Percentiles rank a stretch among this genome's conserved stretches.
These are phyloP conservation scores for Leccinum barrowsii DNA, from an alignment of 768 basidiomycete species.

Conservation along the genomic window DNA sequence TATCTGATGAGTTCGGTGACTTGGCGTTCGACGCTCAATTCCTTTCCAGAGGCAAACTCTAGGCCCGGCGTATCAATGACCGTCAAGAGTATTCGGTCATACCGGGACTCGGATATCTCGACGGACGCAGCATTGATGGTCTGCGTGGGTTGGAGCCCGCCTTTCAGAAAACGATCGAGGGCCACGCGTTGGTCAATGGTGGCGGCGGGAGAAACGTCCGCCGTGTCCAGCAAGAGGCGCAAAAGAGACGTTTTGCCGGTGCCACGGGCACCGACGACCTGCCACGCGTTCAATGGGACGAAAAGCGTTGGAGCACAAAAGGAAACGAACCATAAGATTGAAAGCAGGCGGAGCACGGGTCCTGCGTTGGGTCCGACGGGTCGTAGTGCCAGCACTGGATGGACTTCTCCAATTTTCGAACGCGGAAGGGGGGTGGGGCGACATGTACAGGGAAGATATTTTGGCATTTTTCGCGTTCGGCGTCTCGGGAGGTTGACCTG, in stretches of 20 bases:
- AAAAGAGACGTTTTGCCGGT: slow-evolving; percentile 85
- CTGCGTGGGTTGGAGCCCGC: slow-evolving; percentile 56
- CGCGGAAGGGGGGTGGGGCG: slow-evolving; percentile 51
- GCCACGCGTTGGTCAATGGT: slow-evolving; percentile 68
- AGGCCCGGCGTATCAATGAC: slow-evolving; percentile 86
- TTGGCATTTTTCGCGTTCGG: slow-evolving; percentile 36
- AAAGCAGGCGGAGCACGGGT: slow-evolving; percentile 70
- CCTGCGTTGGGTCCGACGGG: slow-evolving; percentile 61
- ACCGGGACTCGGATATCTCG: slow-evolving; percentile 81
- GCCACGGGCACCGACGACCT: slow-evolving; percentile 79
- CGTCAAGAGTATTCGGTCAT: slow-evolving; percentile 73
- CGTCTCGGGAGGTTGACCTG: slow-evolving; percentile 33
- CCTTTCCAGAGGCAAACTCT: slow-evolving; percentile 68
- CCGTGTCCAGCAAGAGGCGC: slow-evolving; percentile 77
- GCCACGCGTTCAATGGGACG: slow-evolving; percentile 4
- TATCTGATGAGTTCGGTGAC: slow-evolving; percentile 73
- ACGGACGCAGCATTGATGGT: slow-evolving; percentile 65
- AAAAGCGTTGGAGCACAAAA: not conserved
- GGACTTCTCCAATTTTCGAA: slow-evolving; percentile 55
- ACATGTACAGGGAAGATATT: slow-evolving; percentile 73
- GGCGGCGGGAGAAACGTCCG: slow-evolving; percentile 76
- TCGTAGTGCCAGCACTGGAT: slow-evolving; percentile 33
- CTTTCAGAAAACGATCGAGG: slow-evolving; percentile 62
- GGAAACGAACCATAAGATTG: slow-evolving; percentile 70
- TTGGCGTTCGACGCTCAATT: slow-evolving; percentile 76